Base-by-base conservation (phyloP, 257 asterid species). In the Handroanthus guayacan region DNA sequence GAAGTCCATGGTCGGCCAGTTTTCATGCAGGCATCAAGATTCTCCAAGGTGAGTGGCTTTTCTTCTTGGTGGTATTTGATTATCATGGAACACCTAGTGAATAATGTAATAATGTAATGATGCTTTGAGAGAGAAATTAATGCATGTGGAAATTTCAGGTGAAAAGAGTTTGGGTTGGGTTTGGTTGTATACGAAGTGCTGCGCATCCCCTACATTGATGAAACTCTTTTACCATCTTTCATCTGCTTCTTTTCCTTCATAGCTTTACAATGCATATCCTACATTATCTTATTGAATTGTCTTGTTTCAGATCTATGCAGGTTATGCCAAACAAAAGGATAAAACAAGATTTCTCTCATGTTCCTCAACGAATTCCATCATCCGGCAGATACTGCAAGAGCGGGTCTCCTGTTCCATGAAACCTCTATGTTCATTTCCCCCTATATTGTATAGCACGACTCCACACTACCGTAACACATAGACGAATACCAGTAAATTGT, bases 41-140 rank as follows among this genome's bases (percentile, higher is more conserved):
- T 91, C 97, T 82, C 96, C 95, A 2, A 90, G 96, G 99, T 89
- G 82, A 87, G 90, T 82, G 63, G 9, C 79, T 80, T 75, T 76
- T 57, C 75, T 73, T 78, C 72, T 67, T 39, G 48, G 31, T 55
- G 36, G 62, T 67, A n/a, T 74, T 57, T 51, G 13, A 14, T 43
- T 41, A 31, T 61, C 63, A n/a, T 58, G 58, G 67, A 48, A 25
- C 63, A 79, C 69, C 25, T 37, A 18, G 12, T 25, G 31, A 25
- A 25, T 25, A 25, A 13, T 63, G 31, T 20, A 50, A 45, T 60
- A 31, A n/a, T 50, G 4, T 31, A 37, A 34, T 8, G 18, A 76
- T 55, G 61, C 74, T 70, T 62, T 20, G 11, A 14, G 12, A 11
- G 71, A 71, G 54, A 48, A 76, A 62, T n/a, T 34, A 43, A 25